Base-by-base conservation (phyloP, 192 early-diverging fungal genomes). In the Linnemannia hyalina region DNA sequence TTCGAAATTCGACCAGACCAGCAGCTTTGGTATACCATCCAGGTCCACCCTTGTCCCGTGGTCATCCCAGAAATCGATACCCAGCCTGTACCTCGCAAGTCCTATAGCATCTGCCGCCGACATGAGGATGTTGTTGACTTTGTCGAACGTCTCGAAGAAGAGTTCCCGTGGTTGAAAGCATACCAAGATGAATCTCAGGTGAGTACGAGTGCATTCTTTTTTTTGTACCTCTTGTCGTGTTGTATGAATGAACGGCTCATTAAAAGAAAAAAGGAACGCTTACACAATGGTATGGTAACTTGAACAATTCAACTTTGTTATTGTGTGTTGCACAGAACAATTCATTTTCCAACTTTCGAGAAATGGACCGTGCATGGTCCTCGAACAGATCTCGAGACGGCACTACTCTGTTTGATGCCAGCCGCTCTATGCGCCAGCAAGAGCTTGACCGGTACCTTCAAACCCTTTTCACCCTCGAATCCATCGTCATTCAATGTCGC, bases 71-170 rank as follows among this genome's bases (percentile, higher is more conserved):
- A 36, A 29, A 55, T 6, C n/a, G 52, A 65, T 40, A 7, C 44
- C n/a, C 38, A 32, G 74, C 68, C 74, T 22, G 55, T 75, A 1
- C 80, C 68, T 29, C 41, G 74, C 20, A 75, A 70, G 40, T 47
- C 74, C 0, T 81, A 81, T 29, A 38, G 74, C 38, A 57, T 81
- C 40, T 81, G 54, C 22, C 36, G 80, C 16, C 73, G 29, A 32
- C 70, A 52, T 42, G 74, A 72, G 38, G 80, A 81, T 22, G 47
- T 81, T 16, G n/a, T 44, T 23, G 74, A 57, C 32, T 81, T 81
- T 81, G 74, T 55, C 9, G 41, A 38, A 2, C 74, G 23, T 15
- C 42, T 81, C 16, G 80, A 81, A 52, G 8, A 55, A 41, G 80
- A 76, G 49, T 70, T 70, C 23, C 74, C 80, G 6, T 76, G 60